Evolutionary conservation across 306 rosid species (phyloP).

Genomic region (Begonia masoniana): DNA sequence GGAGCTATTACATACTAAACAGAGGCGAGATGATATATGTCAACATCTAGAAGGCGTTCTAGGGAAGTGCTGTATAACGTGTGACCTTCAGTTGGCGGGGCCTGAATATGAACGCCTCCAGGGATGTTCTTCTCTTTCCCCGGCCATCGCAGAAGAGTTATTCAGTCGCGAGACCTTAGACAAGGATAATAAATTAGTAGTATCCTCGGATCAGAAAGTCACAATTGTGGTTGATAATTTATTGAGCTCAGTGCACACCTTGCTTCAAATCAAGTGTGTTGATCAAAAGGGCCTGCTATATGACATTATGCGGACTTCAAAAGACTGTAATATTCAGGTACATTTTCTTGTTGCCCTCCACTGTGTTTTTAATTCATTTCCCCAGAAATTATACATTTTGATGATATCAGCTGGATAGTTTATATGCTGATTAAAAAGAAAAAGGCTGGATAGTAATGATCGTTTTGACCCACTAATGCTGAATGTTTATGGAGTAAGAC

Average conservation of each 20-base stretch:
- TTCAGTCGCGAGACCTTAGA: conserved; percentile 41
- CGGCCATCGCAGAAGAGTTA: conserved; percentile 54
- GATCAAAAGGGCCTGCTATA: conserved; percentile 70
- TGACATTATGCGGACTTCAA: conserved; percentile 75
- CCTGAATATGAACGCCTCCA: conserved; percentile 65
- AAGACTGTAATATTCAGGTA: conserved; percentile 78
- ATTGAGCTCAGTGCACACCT: conserved; percentile 62
- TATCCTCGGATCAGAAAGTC: conserved; percentile 38
- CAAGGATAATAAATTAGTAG: conserved; percentile 24
- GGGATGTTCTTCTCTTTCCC: conserved; percentile 61
- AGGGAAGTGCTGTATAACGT: conserved; percentile 54
- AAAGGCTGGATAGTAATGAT: too few species aligned
- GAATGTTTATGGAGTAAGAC: not conserved
- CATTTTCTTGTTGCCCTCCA: conserved; percentile 7
- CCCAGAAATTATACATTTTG: too few species aligned
- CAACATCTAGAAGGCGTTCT: conserved; percentile 46
- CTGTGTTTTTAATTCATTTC: too few species aligned
- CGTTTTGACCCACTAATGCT: too few species aligned
- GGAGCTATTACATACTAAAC: conserved; percentile 52
- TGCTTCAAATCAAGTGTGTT: conserved; percentile 69
- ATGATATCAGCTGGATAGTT: too few species aligned
- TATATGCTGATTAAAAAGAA: too few species aligned
- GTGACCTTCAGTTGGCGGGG: conserved; percentile 82
- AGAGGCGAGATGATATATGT: conserved; percentile 51
- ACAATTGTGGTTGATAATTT: conserved; percentile 46